Evolutionary conservation across 2,329 filamentous ascomycete species (phyloP).

Genomic region (Fusarium luffae): DNA sequence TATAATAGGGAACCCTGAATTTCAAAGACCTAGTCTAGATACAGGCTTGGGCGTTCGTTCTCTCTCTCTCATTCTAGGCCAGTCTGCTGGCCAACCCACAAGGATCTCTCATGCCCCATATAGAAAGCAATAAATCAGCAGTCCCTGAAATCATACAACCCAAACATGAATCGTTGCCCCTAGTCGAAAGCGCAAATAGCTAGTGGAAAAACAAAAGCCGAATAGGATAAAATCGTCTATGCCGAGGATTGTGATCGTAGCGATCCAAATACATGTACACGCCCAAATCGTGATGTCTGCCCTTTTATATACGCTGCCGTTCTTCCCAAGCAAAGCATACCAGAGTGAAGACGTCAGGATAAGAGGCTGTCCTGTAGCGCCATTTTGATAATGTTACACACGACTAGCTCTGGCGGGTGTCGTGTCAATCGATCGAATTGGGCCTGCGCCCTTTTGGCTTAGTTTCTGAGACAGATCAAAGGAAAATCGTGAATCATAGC

Average conservation of each 20-base stretch:
- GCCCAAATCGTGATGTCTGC: conserved; percentile 36
- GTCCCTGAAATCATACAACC: conserved; percentile 45
- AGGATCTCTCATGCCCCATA: conserved; percentile 26
- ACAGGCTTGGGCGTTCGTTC: conserved; percentile 35
- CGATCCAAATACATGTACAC: conserved; percentile 52
- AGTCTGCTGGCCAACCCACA: conserved; percentile 32
- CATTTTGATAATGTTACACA: conserved; percentile 53
- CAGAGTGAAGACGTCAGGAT: conserved; percentile 27
- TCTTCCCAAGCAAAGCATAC: conserved; percentile 28
- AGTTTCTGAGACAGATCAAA: conserved; percentile 50
- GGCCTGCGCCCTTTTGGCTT: conserved; percentile 41
- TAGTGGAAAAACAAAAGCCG: conserved; percentile 34
- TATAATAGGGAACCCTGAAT: conserved; percentile 31
- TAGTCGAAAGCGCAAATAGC: conserved; percentile 31
- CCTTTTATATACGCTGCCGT: conserved; percentile 22
- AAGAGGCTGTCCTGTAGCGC: conserved; percentile 41
- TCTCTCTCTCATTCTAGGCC: conserved; percentile 26
- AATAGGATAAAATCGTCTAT: conserved; percentile 45
- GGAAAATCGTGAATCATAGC: conserved; percentile 57
- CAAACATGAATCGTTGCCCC: conserved; percentile 30
- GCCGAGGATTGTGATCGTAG: conserved; percentile 42
- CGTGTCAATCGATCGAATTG: conserved; percentile 44
- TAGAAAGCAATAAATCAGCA: conserved; percentile 36
- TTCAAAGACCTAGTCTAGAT: conserved; percentile 43
- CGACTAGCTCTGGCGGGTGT: conserved; percentile 43